phyloP scores from a whole-genome alignment of 2,329 filamentous ascomycete species.

The Sarocladium strictum region DNA sequence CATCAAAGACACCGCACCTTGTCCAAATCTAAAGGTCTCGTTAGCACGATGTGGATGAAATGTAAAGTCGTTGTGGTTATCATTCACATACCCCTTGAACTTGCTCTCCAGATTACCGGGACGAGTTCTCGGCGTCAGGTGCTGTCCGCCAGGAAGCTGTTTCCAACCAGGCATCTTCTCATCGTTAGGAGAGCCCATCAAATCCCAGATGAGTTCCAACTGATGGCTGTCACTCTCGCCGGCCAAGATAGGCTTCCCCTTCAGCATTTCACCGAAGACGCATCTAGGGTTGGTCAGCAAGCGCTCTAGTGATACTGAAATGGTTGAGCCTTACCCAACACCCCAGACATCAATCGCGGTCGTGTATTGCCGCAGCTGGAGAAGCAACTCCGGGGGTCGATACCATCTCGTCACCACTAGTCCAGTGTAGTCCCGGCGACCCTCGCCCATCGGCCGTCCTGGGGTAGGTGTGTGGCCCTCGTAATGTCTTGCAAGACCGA shows the following conservation, averaged over 20 bases:
- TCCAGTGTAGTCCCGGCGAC: slow-evolving; percentile 87
- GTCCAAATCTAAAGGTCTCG: slow-evolving; percentile 45
- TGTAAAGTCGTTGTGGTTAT: neutral
- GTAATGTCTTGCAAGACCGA: slow-evolving; percentile 89
- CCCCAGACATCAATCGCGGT: slow-evolving; percentile 98
- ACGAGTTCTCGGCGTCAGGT: slow-evolving; percentile 56
- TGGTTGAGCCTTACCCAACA: slow-evolving; percentile 62
- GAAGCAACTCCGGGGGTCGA: slow-evolving; percentile 82
- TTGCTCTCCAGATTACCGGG: slow-evolving; percentile 62
- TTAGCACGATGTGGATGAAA: neutral
- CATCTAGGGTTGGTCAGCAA: slow-evolving; percentile 50
- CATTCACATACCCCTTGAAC: slow-evolving; percentile 62
- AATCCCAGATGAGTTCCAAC: slow-evolving; percentile 86
- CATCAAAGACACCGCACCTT: slow-evolving; percentile 71
- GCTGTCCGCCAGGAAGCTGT: slow-evolving; percentile 73
- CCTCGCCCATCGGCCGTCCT: slow-evolving; percentile 76
- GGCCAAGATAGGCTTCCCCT: slow-evolving; percentile 84
- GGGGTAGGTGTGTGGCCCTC: slow-evolving; percentile 74
- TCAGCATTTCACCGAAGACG: slow-evolving; percentile 96
- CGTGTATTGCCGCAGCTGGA: slow-evolving; percentile 88
- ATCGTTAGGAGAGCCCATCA: slow-evolving; percentile 85
- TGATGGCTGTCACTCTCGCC: slow-evolving; percentile 87
- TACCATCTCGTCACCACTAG: slow-evolving; percentile 98
- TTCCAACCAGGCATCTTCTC: slow-evolving; percentile 92
- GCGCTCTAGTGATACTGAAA: no score